Percentiles rank a stretch among this genome's conserved stretches.
Evolutionary conservation across 2,329 filamentous ascomycete genomes (phyloP).

Genomic region (Bimuria novae-zelandiae): DNA sequence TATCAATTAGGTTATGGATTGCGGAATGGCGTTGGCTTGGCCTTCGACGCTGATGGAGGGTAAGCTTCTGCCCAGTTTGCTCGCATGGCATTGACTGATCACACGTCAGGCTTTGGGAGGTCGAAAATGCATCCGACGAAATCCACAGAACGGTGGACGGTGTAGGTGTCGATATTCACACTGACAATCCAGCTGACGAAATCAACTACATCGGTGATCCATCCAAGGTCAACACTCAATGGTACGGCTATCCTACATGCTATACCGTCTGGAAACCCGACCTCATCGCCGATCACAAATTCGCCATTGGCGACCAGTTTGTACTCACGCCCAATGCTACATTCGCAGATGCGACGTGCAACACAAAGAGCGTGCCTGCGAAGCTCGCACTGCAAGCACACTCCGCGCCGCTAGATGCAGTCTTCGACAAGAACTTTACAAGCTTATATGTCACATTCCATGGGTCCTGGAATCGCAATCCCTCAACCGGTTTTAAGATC

Average conservation of each 20-base stretch:
- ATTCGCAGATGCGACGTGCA: constrained; percentile 33
- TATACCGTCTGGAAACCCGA: constrained; percentile 61
- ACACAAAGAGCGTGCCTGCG: constrained; percentile 18
- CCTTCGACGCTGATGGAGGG: constrained; percentile 60
- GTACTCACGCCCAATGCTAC: constrained; percentile 36
- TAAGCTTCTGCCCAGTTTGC: constrained; percentile 6
- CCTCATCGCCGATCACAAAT: constrained; percentile 27
- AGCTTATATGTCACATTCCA: constrained; percentile 36
- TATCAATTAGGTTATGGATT: constrained; percentile 65
- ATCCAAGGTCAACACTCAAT: constrained; percentile 48
- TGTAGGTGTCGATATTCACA: constrained; percentile 61
- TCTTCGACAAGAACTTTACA: constrained; percentile 29
- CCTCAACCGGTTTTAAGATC: constrained; percentile 30
- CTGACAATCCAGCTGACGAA: constrained; percentile 73
- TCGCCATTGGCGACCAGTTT: constrained; percentile 34
- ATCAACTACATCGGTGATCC: constrained; percentile 69
- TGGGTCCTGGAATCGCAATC: constrained; percentile 33
- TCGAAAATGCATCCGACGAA: constrained; percentile 72
- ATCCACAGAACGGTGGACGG: constrained; percentile 57
- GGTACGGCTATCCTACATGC: constrained; percentile 73
- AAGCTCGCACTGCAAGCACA: constrained; percentile 30
- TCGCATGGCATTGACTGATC: constrained; percentile 12
- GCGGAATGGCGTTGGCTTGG: constrained; percentile 70
- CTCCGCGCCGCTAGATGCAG: constrained; percentile 34
- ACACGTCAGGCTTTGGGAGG: constrained; percentile 48